Evolutionary conservation across 495 filamentous ascomycete genomes (phyloP), one percentile per base, ranked within the genome.

Genomic region (Penicillium canariense): DNA sequence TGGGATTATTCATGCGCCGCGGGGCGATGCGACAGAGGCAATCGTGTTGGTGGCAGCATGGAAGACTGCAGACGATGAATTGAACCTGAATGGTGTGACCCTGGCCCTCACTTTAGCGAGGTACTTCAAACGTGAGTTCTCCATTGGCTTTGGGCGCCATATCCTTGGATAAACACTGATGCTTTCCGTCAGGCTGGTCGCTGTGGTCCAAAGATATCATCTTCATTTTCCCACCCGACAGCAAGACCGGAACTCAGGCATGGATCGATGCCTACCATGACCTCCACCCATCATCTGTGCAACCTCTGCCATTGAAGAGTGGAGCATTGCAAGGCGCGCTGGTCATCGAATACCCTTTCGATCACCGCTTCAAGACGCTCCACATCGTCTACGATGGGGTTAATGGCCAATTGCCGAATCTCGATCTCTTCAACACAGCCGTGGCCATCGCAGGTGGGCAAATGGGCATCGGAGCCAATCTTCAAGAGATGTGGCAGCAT

Each of bases 171-270:
- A 9, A 12, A 30, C 32, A 49, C 67, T 72, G 40, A 73, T 47
- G 17, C 39, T 9, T 36, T n/a, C 20, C 22, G 14, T 22, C 34
- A 88, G 85, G 91, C 55, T 98, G 94, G 94, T 96, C 90, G 23
- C 76, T 98, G 10, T 98, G 94, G 94, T 96, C 91, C 32, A 98
- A 98, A 72, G 94, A 98, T 56, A 96, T 98, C 60, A 94, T 98
- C 42, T 86, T 98, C 70, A 69, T 98, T 7, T 81, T 97, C 46
- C 85, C 94, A 1, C 82, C 87, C 1, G 94, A 98, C 71, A 96
- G 91, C 65, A 87, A 84, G 50, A 85, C 89, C 15, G 94, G 92
- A 3, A 89, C 91, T 5, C 91, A 98, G 71, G 94, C 94, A 25
- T 98, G 95, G 94, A 88, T 96, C 22, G 91, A 96, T 61, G 95